Base-by-base conservation (phyloP, 164 flowering plant species). In the Vitis rupestris region DNA sequence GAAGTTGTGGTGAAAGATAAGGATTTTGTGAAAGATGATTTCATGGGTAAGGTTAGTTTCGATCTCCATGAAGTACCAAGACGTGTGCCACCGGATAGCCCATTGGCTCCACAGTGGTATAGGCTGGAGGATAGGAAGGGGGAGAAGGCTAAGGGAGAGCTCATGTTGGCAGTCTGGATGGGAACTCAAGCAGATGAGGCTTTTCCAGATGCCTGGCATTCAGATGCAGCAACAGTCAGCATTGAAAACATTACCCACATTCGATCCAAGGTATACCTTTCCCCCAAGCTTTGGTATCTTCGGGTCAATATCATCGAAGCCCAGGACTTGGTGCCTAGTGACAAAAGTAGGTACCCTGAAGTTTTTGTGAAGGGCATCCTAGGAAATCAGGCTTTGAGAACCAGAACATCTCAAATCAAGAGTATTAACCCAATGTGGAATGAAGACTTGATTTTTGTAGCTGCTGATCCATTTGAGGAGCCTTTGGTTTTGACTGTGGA, bases 151-250 rank as follows among this genome's bases (percentile, higher is more conserved):
- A 91, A 81, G 62, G 92, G 91, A 23, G 94, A 91, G 81, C 72
- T 91, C 29, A 91, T 91, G 97, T 67, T 89, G 68, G 92, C 97
- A 67, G 93, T 91, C 55, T 91, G 97, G 97, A 84, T 84, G 86
- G 97, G 97, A 14, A 91, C 93, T 68, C 97, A 89, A 63, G 97
- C 97, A 0, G 97, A 91, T 61, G 93, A 91, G 74, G 89, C 97
- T 10, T 91, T 89, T 64, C 86, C 97, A 10, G 93, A 87, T 56
- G 90, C 93, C 2, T 87, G 91, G 90, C 93, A 91, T 71, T 85
- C 94, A 0, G 94, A 91, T 82, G 97, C 97, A 16, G 94, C 91
- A 3, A 16, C 83, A 0, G 92, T 87, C 29, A 71, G 85, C 14
- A 70, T 81, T 19, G 92, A 84, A 48, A 86, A 77, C 14, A 72